Evolutionary conservation across 1,139 yeast species (phyloP), one percentile per base, ranked within the genome.

Genomic region (Kodamaea anthophila): DNA sequence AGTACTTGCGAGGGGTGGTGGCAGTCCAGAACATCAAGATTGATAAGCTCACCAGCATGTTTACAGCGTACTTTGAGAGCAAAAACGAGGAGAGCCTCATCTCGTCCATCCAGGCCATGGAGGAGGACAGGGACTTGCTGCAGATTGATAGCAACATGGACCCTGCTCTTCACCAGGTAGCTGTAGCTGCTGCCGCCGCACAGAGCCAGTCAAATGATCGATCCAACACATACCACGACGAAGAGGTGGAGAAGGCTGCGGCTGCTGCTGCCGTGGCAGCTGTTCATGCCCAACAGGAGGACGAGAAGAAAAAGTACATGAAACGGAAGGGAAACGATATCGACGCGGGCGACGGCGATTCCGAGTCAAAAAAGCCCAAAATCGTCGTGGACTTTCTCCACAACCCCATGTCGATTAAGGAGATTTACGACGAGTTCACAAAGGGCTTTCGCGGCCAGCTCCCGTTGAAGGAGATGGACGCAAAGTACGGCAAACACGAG

Each of bases 391-490:
- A 60, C 32, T 66, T 66, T 37, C 49, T 66, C 20, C 70, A 65
- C 38, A 65, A 65, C 37, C 73, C 72, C 5, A 62, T 61, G 58
- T 60, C 70, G 1, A 67, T 66, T 4, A 53, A 55, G 34, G 71
- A 66, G 36, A 64, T 66, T 24, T 65, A 65, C 46, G 70, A 65
- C 32, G 73, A 66, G 41, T 66, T 60, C 42, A 61, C 63, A 29
- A 60, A 60, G 33, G 73, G 73, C 5, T 65, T 62, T 43, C 56
- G 64, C 15, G 71, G 70, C 18, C 73, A 66, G 43, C 59, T 60
- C 3, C 69, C 73, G 5, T 50, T 66, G 31, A 50, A 65, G 28
- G 69, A 64, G 24, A 53, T 65, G 56, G 73, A 66, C 39, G 57
- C 55, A 20, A 55, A 64, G 33, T 65, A 56, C 40, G 73, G 73